phyloP scores from a whole-genome alignment of 2,329 filamentous ascomycete species.

The Fusarium brevicatenulatum region DNA sequence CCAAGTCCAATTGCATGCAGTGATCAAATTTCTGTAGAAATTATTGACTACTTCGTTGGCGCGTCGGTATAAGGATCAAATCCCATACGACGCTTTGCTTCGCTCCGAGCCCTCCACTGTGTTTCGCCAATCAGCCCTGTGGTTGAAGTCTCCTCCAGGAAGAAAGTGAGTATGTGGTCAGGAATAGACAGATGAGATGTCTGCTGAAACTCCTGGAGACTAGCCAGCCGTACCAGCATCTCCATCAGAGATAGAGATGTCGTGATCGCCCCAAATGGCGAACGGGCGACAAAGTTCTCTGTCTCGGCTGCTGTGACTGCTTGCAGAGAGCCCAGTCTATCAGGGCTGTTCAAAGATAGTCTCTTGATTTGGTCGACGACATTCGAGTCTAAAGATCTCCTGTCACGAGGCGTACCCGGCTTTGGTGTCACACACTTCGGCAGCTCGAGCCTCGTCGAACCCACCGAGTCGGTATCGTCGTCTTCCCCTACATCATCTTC shows the following conservation, averaged over 20 bases:
- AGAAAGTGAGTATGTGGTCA: slow-evolving; percentile 89
- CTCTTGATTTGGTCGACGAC: slow-evolving; percentile 55
- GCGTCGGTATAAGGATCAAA: slow-evolving; percentile 67
- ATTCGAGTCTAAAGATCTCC: slow-evolving; percentile 50
- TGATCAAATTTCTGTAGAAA: not conserved
- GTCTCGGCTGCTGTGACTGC: slow-evolving; percentile 29
- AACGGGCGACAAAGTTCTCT: slow-evolving; percentile 51
- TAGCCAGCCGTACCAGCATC: slow-evolving; percentile 85
- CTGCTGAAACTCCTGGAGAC: slow-evolving; percentile 92
- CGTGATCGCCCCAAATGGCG: slow-evolving; percentile 62
- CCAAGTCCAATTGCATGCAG: not conserved
- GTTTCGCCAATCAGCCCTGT: slow-evolving; percentile 60
- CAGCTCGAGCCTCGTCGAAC: slow-evolving; percentile 50
- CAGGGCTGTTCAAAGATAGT: slow-evolving; percentile 48
- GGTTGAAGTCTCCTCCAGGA: slow-evolving; percentile 72
- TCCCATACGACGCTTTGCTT: slow-evolving; percentile 61
- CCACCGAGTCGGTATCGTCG: slow-evolving; percentile 60
- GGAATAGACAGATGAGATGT: slow-evolving; percentile 88
- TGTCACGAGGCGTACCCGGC: slow-evolving; percentile 16
- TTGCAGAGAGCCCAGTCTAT: slow-evolving; percentile 6
- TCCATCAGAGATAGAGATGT: slow-evolving; percentile 80
- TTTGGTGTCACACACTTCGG: slow-evolving; percentile 25
- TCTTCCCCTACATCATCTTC: slow-evolving; percentile 41
- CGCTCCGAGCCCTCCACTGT: slow-evolving; percentile 55
- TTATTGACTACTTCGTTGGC: slow-evolving; percentile 41